Percentiles rank a stretch among this genome's conserved stretches.
Evolutionary conservation across 805 yeast genomes (phyloP).

Genomic region (Maudiozyma pseudohumilis): DNA sequence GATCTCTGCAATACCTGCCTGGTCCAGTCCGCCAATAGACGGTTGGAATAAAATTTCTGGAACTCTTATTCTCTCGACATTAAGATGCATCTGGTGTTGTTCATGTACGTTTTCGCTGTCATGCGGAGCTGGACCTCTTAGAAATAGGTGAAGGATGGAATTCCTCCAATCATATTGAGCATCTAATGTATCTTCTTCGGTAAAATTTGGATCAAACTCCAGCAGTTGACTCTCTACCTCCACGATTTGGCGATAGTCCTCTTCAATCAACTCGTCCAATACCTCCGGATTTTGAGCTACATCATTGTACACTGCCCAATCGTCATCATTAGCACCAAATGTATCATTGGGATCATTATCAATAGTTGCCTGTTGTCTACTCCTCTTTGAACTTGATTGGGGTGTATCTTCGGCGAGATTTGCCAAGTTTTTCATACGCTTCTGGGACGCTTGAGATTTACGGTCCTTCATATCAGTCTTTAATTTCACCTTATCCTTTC

Average conservation of each 20-base stretch:
- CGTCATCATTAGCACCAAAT: constrained; percentile 92
- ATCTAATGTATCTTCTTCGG: constrained; percentile 75
- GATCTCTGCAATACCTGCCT: constrained; percentile 83
- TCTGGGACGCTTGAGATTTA: constrained; percentile 84
- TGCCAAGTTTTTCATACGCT: constrained; percentile 85
- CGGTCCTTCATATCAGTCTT: constrained; percentile 75
- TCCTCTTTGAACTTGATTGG: constrained; percentile 36
- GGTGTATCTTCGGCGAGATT: constrained; percentile 66
- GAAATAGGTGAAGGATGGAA: constrained; percentile 67
- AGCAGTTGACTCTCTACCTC: constrained; percentile 66
- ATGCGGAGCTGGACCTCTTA: constrained; percentile 84
- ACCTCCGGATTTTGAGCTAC: constrained; percentile 60
- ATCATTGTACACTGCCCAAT: constrained; percentile 86
- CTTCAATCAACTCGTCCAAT: constrained; percentile 65
- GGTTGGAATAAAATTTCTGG: constrained; percentile 94
- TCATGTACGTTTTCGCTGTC: constrained; percentile 76
- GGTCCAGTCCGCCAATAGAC: constrained; percentile 87
- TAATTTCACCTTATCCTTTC: constrained; percentile 60
- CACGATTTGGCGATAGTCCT: constrained; percentile 49
- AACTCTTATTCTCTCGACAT: constrained; percentile 81
- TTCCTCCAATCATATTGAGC: constrained; percentile 78
- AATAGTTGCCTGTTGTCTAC: constrained; percentile 52
- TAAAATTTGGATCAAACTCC: constrained; percentile 76
- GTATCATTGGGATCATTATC: constrained; percentile 91
- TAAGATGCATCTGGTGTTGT: constrained; percentile 82